Base-by-base conservation (phyloP, 2,329 filamentous ascomycete genomes). In the Ustilaginoidea virens region DNA sequence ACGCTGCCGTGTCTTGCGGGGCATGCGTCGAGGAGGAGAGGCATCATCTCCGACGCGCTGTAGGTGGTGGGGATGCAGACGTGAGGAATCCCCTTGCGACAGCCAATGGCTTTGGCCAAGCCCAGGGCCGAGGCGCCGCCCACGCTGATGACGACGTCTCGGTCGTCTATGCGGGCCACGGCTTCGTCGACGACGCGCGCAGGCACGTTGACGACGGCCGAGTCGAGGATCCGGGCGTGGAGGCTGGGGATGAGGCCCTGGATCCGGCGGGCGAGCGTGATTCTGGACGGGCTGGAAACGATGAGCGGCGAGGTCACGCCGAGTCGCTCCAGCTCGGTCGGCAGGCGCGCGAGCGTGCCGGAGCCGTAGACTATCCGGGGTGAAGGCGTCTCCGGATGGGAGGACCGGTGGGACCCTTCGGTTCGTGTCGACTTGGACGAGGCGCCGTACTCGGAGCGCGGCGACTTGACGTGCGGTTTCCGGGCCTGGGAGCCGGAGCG, bases 91-190 rank as follows among this genome's bases (percentile, higher is more conserved):
- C 56, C 57, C 19, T 65, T 69, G 23, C 62, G 56, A 27, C 63
- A 49, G 26, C 58, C 59, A 29, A 73, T 59, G 1, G 63, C 61
- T 37, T 68, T 66, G 3, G 67, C 67, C 14, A 77, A 48, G 2
- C 68, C 69, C 29, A 72, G 68, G 3, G 70, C 73, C 30, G 66
- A 72, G 17, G 69, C 68, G 28, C 71, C 70, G 5, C 73, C 73
- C 34, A 77, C 66, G 23, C 66, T 73, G 25, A 75, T 53, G 22
- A 76, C 55, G 17, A 60, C 60, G 44, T 77, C 73, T 12, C 63
- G 61, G 4, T 49, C 50, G 5, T 43, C 30, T 5, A 52, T 43
- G 11, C 43, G 39, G 5, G 40, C 30, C 13, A 49, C 35, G 7
- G 43, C 44, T 13, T 46, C 43, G 27, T 46, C 43, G 12, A 49